These are phyloP conservation scores for Stephanodiscus minutulus DNA, from an alignment of 108 stramenopile genomes.

Conservation along the genomic window DNA sequence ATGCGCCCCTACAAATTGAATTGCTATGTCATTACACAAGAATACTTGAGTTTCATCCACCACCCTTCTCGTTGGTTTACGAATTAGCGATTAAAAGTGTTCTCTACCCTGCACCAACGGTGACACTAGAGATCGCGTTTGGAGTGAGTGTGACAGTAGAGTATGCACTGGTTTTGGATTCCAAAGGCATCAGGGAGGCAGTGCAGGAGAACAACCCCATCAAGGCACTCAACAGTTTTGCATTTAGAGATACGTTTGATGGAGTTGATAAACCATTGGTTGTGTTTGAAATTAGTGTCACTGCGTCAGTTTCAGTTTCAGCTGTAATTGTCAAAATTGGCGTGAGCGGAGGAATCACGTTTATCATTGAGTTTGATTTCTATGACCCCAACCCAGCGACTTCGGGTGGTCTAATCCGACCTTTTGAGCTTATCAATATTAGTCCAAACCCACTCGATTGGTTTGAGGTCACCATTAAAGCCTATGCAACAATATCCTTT, in stretches of 20 bases:
- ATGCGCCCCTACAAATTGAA: background rate
- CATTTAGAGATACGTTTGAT: slow-evolving; percentile 40
- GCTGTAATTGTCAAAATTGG: slow-evolving; percentile 39
- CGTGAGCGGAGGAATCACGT: slow-evolving; percentile 23
- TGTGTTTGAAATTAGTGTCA: slow-evolving; percentile 18
- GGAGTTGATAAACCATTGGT: slow-evolving; percentile 39
- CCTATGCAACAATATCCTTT: slow-evolving; percentile 7
- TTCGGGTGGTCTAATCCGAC: slow-evolving; percentile 38
- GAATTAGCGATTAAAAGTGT: slow-evolving; percentile 1
- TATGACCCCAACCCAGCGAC: slow-evolving; percentile 40
- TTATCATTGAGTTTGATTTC: slow-evolving; percentile 33
- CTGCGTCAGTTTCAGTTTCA: slow-evolving; percentile 5
- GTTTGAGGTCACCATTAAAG: slow-evolving; percentile 41
- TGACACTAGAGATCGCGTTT: slow-evolving; percentile 21
- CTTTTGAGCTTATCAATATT: slow-evolving; percentile 27
- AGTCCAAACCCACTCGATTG: slow-evolving; percentile 33
- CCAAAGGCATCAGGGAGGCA: slow-evolving; percentile 39
- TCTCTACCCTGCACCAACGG: slow-evolving; percentile 13
- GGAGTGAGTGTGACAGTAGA: slow-evolving; percentile 21
- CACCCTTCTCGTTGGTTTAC: slow-evolving; percentile 22
- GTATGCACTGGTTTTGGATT: slow-evolving; percentile 23
- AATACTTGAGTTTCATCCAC: slow-evolving; percentile 30
- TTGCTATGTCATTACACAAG: background rate
- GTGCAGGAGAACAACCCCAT: slow-evolving; percentile 21
- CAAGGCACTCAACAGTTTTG: slow-evolving; percentile 50